These are phyloP conservation scores for Ceratocystis huliohia DNA, from an alignment of 2,329 filamentous ascomycete species.

Conservation along the genomic window DNA sequence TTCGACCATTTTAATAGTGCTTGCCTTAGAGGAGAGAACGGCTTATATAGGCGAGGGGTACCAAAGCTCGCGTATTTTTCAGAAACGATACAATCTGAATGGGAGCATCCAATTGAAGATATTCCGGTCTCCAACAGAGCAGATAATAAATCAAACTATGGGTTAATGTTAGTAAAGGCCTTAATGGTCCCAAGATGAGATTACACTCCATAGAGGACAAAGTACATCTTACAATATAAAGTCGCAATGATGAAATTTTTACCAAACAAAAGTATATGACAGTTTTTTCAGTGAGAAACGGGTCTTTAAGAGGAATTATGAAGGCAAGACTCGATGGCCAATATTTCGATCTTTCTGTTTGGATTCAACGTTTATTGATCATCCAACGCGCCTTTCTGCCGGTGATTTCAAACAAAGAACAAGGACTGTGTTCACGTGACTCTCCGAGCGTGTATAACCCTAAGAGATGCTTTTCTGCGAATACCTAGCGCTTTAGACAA, in stretches of 20 bases:
- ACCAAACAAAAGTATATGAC: not conserved
- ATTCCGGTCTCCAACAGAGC: not conserved
- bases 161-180: not conserved
- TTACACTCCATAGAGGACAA: not conserved
- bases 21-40: not conserved
- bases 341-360: too few relatives aligned
- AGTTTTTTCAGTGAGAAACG: not conserved
- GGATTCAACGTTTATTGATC: not conserved
- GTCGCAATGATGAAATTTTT: not conserved
- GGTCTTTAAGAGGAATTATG: not conserved
- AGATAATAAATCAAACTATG: not conserved
- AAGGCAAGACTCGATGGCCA: too few relatives aligned
- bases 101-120: not conserved
- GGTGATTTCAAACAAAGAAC: not conserved
- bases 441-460: not conserved
- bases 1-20: not conserved
- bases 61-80: not conserved
- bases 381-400: not conserved
- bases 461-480: not conserved
- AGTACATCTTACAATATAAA: not conserved
- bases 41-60: not conserved
- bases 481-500: not conserved
- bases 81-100: not conserved
- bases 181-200: not conserved
- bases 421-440: not conserved